These are phyloP conservation scores for Polytrichum commune DNA, from an alignment of 225 moss, liverwort and hornwort genomes.

Conservation along the genomic window DNA sequence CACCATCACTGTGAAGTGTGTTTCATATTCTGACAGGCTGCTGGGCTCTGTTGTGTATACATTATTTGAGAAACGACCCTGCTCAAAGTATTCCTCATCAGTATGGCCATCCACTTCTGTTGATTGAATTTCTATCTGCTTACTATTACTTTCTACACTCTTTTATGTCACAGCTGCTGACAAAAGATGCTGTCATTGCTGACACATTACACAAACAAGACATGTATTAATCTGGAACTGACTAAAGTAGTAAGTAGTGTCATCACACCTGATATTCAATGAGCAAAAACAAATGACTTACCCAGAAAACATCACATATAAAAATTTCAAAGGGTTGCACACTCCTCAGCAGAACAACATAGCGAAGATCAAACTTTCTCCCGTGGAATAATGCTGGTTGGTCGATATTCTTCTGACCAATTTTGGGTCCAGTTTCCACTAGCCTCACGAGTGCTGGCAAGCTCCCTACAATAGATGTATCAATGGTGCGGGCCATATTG, in stretches of 20 bases:
- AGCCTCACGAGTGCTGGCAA: constrained; percentile 82
- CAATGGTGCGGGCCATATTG: constrained; percentile 99
- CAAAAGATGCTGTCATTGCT: too few relatives aligned
- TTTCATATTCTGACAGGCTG: constrained; percentile 87
- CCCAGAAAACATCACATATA: constrained; percentile 87
- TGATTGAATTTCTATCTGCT: too few relatives aligned
- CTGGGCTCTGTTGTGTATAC: constrained; percentile 72
- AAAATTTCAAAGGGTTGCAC: constrained; percentile 83
- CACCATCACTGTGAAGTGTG: constrained; percentile 99
- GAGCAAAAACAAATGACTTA: constrained; percentile 16
- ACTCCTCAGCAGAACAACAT: constrained; percentile 83
- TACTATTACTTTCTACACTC: too few relatives aligned
- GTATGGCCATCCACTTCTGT: too few relatives aligned
- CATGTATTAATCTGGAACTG: neutral
- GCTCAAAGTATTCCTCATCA: constrained; percentile 17
- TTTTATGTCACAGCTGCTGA: too few relatives aligned
- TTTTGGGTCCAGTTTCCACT: constrained; percentile 97
- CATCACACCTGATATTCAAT: neutral
- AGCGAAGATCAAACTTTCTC: constrained; percentile 93
- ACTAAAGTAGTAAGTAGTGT: neutral
- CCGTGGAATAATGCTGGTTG: constrained; percentile 76
- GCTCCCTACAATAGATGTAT: constrained; percentile 77
- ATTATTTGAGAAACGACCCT: constrained; percentile 95
- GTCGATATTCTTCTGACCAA: constrained; percentile 91
- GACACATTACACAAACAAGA: too few relatives aligned